A percentile compares a stretch with the other conserved stretches of the same genome.
phyloP scores from a whole-genome alignment of 78 protist species.

The Guillardia theta region DNA sequence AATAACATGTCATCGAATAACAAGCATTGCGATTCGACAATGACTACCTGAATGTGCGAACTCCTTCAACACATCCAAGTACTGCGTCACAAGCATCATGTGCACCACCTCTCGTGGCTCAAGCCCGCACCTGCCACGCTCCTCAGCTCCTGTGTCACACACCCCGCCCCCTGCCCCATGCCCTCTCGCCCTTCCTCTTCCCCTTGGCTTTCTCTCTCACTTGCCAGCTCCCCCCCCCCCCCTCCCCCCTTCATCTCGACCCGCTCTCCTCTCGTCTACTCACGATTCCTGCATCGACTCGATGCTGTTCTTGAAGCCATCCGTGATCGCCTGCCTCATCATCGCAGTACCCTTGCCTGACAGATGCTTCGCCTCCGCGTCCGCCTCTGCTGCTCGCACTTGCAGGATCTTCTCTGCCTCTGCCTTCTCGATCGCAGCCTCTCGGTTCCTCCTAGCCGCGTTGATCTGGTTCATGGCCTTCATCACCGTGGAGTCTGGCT shows the following conservation, averaged over 20 bases:
- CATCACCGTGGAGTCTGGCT: background rate
- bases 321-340: background rate
- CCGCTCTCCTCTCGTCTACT: background rate
- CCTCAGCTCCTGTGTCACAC: too few relatives aligned
- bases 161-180: background rate
- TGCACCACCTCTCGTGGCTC: slow-evolving; percentile 27
- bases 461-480: slow-evolving; percentile 15
- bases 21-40: too few relatives aligned
- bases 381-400: background rate
- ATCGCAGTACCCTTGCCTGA: background rate
- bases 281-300: background rate
- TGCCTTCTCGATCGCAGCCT: background rate
- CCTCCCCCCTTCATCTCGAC: background rate
- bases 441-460: background rate
- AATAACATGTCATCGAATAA: too few relatives aligned
- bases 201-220: background rate
- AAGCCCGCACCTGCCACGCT: slow-evolving; percentile 2
- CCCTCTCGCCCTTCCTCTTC: background rate
- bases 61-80: background rate
- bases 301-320: background rate
- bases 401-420: background rate
- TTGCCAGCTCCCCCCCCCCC: background rate
- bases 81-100: slow-evolving; percentile 11
- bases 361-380: background rate
- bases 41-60: background rate